Evolutionary conservation across 352 stramenopile species (phyloP).

Genomic region (Phytophthora tubulina): DNA sequence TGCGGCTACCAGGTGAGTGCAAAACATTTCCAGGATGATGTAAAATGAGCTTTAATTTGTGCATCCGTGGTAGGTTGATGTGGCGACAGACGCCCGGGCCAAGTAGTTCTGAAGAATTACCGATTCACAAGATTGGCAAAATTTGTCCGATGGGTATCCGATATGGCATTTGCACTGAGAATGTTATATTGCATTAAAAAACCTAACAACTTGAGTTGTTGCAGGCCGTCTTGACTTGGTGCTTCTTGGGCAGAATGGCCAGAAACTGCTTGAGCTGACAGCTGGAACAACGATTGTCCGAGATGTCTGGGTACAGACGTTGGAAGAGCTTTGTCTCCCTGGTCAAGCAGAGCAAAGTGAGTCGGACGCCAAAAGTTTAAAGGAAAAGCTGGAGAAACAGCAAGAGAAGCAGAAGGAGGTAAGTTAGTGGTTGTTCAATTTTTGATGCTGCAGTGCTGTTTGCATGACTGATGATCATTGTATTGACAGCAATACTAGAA

Average conservation of each 20-base stretch:
- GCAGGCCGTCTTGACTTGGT: constrained; percentile 56
- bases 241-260: constrained; percentile 58
- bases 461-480: constrained; percentile 6
- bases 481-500: constrained; percentile 73
- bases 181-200: neutral
- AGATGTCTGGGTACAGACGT: constrained; percentile 75
- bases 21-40: neutral
- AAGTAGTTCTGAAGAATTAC: constrained; percentile 58
- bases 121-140: constrained; percentile 62
- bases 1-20: constrained; percentile 47
- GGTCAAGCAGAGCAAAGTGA: constrained; percentile 37
- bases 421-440: neutral
- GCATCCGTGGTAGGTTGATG: constrained; percentile 39
- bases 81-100: constrained; percentile 58
- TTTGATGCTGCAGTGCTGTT: neutral
- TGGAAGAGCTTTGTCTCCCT: constrained; percentile 64
- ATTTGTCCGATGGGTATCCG: constrained; percentile 60
- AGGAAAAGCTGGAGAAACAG: constrained; percentile 65
- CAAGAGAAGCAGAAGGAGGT: constrained; percentile 74
- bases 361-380: constrained; percentile 50
- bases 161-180: neutral
- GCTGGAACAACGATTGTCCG: constrained; percentile 49
- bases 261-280: constrained; percentile 74
- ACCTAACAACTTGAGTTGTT: neutral
- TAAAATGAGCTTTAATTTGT: neutral